Percentiles rank a stretch among this genome's conserved stretches.
phyloP scores from a whole-genome alignment of 257 asterid species.

The Nyctanthes arbortristis region DNA sequence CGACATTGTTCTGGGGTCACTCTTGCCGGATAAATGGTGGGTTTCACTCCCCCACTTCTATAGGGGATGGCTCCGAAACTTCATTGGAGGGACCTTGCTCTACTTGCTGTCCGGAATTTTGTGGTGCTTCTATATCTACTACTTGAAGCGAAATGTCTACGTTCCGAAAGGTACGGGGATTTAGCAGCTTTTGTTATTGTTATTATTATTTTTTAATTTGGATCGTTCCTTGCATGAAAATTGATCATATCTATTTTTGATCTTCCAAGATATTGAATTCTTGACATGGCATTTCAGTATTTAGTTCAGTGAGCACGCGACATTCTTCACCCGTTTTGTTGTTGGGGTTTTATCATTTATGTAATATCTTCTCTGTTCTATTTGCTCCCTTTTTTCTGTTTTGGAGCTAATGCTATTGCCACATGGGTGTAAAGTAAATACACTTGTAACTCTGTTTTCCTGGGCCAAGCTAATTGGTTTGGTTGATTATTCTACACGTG shows the following conservation, averaged over 20 bases:
- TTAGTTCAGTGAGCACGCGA: neutral
- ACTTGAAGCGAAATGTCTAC: slow-evolving; percentile 68
- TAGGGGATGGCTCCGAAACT: slow-evolving; percentile 85
- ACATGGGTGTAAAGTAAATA: neutral
- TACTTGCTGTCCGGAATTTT: slow-evolving; percentile 66
- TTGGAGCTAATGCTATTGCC: neutral
- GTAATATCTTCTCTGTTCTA: neutral
- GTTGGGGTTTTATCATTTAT: neutral
- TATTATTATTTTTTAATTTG: neutral
- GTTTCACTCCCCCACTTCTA: slow-evolving; percentile 62
- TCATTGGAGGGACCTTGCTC: slow-evolving; percentile 69
- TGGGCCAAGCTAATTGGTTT: neutral
- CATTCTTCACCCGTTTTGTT: neutral
- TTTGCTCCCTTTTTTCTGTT: neutral
- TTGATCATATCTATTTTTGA: neutral
- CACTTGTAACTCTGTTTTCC: neutral
- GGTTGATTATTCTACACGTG: no score
- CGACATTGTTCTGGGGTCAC: slow-evolving; percentile 60
- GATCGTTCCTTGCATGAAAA: neutral
- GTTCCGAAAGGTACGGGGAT: slow-evolving; percentile 60
- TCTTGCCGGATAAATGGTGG: slow-evolving; percentile 66
- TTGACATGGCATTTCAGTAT: slow-evolving; percentile 4
- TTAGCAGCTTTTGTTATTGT: neutral
- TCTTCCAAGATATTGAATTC: slow-evolving; percentile 19
- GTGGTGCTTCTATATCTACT: slow-evolving; percentile 82